Evolutionary conservation across 1,284 basidiomycete species (phyloP), one percentile per base, ranked within the genome.

Genomic region (Melampsora abietis-canadensis): DNA sequence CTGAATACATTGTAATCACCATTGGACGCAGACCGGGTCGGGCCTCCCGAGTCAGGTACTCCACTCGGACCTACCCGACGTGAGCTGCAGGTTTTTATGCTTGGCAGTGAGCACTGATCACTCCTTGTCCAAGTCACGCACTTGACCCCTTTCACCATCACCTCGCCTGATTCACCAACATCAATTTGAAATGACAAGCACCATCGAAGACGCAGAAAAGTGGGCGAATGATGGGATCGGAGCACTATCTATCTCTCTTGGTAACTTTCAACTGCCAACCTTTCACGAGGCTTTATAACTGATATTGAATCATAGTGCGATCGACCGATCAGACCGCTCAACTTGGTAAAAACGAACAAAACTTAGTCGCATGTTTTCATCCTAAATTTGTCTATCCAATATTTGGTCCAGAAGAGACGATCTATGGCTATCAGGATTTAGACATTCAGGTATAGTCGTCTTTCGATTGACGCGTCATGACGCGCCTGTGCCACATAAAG

Each of bases 321-420:
- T 12, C 31, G 34, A 60, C 51, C n/a, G 64, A 31, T 30, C 31
- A 48, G 21, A 24, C 44, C 51, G 70, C 24, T 47, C 63, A 66
- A 51, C 37, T 75, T 34, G 10, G 44, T 21, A 30, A 51, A 19
- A 34, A 46, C n/a, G 78, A 78, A 27, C 51, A 73, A 14, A n/a
- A 44, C 3, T 51, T 77, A 1, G 75, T 79, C 34, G 57, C 76
- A 24, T 63, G 76, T 27, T 81, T 81, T 76, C 63, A 76, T 19
- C 81, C 81, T 4, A 68, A 76, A 12, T 81, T 81, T 72, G 80
- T 81, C 30, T 81, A 82, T 70, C 80, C 80, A 31, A 93, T 97
- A 82, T 98, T 90, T 81, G 95, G 95, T 68, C 92, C 97, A 79
- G 91, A 95, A 73, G 94, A 98, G 84, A 94, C 90, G 82, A 90